A percentile compares a stretch with the other conserved stretches of the same genome.
Conservation (phyloP, 768 basidiomycete genomes). For the Hemileccinum impolitum region DNA sequence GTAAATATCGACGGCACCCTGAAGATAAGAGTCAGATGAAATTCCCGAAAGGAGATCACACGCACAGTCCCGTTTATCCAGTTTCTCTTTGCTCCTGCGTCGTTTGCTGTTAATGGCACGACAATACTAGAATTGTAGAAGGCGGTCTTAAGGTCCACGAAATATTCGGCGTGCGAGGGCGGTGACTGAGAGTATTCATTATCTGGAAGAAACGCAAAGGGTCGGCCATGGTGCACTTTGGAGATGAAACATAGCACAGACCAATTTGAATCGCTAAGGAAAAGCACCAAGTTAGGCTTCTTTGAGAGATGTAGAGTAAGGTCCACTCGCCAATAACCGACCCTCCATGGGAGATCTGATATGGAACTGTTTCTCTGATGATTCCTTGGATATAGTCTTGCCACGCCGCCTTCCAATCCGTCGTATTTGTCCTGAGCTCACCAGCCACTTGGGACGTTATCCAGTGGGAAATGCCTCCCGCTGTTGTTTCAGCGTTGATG, state of each 20-base stretch:
- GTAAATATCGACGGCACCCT: constrained; percentile 69
- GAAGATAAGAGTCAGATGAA: no score
- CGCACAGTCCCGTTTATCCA: constrained; percentile 71
- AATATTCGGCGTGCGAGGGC: constrained; percentile 50
- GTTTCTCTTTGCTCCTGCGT: constrained; percentile 52
- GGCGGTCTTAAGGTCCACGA: constrained; percentile 54
- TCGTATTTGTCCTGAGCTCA: constrained; percentile 62
- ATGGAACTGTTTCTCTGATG: constrained; percentile 53
- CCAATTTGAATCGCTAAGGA: constrained; percentile 60
- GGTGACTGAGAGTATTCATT: constrained; percentile 67
- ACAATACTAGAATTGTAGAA: constrained; percentile 56
- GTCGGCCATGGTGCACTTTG: background rate
- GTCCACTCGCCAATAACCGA: constrained; percentile 62
- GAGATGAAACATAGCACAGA: constrained; percentile 22
- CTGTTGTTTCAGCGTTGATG: constrained; percentile 81
- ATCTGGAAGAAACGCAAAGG: constrained; percentile 38
- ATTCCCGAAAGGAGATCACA: background rate
- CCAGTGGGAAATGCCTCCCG: constrained; percentile 73
- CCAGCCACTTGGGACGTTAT: constrained; percentile 64
- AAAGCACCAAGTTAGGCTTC: constrained; percentile 1
- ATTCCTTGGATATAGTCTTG: constrained; percentile 66
- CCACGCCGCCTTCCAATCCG: constrained; percentile 71
- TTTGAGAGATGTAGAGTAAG: background rate
- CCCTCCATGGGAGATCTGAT: constrained; percentile 71
- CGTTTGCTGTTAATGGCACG: constrained; percentile 75